Evolutionary conservation across 2,329 filamentous ascomycete species (phyloP), one percentile per base, ranked within the genome.

Genomic region (Microdochium nivale): DNA sequence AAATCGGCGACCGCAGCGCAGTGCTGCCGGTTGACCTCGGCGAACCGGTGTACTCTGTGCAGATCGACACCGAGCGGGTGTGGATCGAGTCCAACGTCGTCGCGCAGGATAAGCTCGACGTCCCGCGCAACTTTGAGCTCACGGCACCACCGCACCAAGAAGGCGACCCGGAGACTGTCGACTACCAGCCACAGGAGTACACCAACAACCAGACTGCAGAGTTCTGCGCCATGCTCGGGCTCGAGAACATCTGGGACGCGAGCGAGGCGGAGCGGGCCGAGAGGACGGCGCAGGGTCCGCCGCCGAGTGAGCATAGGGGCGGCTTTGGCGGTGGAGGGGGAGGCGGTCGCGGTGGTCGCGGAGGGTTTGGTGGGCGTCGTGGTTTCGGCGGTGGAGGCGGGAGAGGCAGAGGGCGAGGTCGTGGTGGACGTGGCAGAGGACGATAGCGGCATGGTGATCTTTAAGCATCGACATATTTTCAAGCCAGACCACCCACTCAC

Each of bases 81-180:
- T 99, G 94, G 94, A 79, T 97, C 0, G 79, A 92, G 23, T 79
- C 88, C 52, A 77, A 96, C 56, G 62, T 97, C 46, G 81, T 90
- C 2, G 67, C 75, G 37, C 59, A 70, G 30, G 78, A 74, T 8
- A 83, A 80, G 60, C 72, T 96, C 52, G 67, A 70, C 0, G 78
- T 99, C 4, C 92, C 91, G 0, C 70, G 86, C 7, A 89, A 95
- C 63, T 99, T 97, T 65, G 71, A 71, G 25, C 64, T 77, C 24
- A 95, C 88, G 0, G 91, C 91, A 3, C 87, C 90, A 1, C 74
- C 84, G 2, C 87, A 90, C 56, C 75, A 83, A 44, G 70, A 74
- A 1, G 70, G 73, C 0, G 70, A 76, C 7, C 79, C 83, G 0
- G 79, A 84, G 56, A 74, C 72, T 24, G 79, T 82, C 0, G 61